Evolutionary conservation across 148 eudicot genomes (phyloP), one percentile per base, ranked within the genome.

Genomic region (Fagopyrum homotropicum): DNA sequence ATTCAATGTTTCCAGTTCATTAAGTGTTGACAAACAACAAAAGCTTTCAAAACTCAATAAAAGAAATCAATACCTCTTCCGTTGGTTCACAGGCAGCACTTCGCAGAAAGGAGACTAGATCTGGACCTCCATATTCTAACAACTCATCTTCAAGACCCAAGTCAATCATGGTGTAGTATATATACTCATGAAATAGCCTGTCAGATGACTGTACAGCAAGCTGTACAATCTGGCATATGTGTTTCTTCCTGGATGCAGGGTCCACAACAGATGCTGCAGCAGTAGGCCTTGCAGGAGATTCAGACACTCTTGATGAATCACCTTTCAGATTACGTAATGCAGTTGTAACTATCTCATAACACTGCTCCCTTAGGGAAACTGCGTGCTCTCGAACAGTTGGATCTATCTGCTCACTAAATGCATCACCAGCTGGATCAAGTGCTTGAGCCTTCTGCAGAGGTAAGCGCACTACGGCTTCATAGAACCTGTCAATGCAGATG

Each of bases 151-250:
- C 98, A 75, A 96, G 92, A 60, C 99, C 99, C 77, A 96, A 76
- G 69, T 90, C 97, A 77, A 96, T 89, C 81, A 96, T 81, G 43
- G 89, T 81, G 73, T 89, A 89, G 75, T 96, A 96, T 35, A 96
- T 85, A 74, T 92, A 86, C 77, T 88, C 89, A 64, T 96, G 98
- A 77, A 96, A 90, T 79, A 92, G 77, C 82, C 87, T 88, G 81
- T 96, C 99, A 73, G 98, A 86, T 80, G 99, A 96, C 71, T 96
- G 99, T 68, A 90, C 94, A 83, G 91, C 93, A 71, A 96, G 98
- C 81, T 90, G 99, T 78, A 96, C 84, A 76, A 96, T 96, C 87
- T 92, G 99, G 88, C 90, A 84, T 44, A 96, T 86, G 75, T 85
- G 86, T 77, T 84, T 95, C 86, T 89, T 86, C 78, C 96, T 84